Base-by-base conservation (phyloP, 208 protist species). In the Eutreptiella sp. region DNA sequence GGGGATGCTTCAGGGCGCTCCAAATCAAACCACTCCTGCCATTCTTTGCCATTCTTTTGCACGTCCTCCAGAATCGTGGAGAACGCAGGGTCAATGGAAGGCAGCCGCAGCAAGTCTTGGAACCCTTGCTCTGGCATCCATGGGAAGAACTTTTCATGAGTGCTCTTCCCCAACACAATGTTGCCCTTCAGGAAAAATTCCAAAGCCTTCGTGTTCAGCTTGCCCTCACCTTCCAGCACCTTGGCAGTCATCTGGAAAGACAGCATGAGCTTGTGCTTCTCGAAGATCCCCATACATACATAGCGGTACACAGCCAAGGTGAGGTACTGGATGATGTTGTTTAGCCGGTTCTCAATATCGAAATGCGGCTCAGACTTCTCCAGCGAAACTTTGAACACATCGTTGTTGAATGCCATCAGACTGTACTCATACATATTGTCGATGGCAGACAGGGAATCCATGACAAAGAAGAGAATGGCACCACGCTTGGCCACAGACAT, bases 351-450 rank as follows among this genome's bases (percentile, higher is more conserved):
- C 47, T 85, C 63, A 82, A 89, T 80, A 68, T 94, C 76, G 72
- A 90, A 92, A 21, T 85, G 89, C 4, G 79, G 74, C 64, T 93
- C 81, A 60, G 89, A 88, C 68, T 89, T 85, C 5, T 81, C 77
- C 45, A 99, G 91, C 23, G 92, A 93, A 57, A 90, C 87, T 21
- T 83, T 80, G 77, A 98, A 99, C 11, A 99, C 88, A 43, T 96
- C 92, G 67, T 91, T 76, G 39, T 96, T 64, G 64, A 96, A 99
- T 19, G 95, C 82, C 27, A 78, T 79, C 24, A 99, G 85, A n/a
- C 95, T 98, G 76, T 98, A 98, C 77, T 99, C 94, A 75, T 99
- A 99, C 96, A 99, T 99, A 42, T 83, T 77, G 70, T 96, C 96
- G 66, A 99, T 95, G 1, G 73, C 80, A 1, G 87, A 92, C 5